These are phyloP conservation scores for Oryza glumipatula DNA, from an alignment of 176 grass and related monocot species.

Conservation along the genomic window DNA sequence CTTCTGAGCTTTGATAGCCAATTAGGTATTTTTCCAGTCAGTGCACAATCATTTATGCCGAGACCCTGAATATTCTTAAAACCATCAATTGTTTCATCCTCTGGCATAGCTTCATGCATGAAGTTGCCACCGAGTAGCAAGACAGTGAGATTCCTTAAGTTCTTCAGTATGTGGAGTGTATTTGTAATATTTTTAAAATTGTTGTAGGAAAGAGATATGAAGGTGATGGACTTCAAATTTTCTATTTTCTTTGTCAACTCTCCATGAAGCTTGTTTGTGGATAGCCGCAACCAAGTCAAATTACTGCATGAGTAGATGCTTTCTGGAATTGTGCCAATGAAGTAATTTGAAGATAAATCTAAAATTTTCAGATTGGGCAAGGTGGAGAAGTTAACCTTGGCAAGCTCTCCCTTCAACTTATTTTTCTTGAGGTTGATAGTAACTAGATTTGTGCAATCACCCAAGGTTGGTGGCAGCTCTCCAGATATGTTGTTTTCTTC, in stretches of 20 bases:
- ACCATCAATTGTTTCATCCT: too few relatives aligned
- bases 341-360: not conserved
- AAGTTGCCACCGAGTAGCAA: too few relatives aligned
- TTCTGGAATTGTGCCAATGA: constrained; percentile 10
- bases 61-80: not conserved
- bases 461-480: constrained; percentile 2
- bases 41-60: constrained; percentile 25
- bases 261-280: not conserved
- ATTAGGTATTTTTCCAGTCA: constrained; percentile 1
- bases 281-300: constrained; percentile 15
- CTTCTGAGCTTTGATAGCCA: too few relatives aligned
- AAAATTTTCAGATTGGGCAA: constrained; percentile 5
- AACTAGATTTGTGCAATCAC: constrained; percentile 4
- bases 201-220: constrained; percentile 38
- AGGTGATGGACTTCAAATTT: constrained; percentile 17
- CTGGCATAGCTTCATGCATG: too few relatives aligned
- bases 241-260: not conserved
- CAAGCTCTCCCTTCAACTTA: constrained; percentile 9
- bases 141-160: too few relatives aligned
- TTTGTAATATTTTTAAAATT: not conserved
- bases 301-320: constrained; percentile 36
- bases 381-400: constrained; percentile 18
- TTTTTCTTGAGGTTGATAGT: constrained; percentile 27
- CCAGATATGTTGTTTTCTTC: constrained; percentile 27
- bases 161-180: too few relatives aligned